These are phyloP conservation scores for Blastomyces parvus DNA, from an alignment of 2,329 filamentous ascomycete species.

Conservation along the genomic window DNA sequence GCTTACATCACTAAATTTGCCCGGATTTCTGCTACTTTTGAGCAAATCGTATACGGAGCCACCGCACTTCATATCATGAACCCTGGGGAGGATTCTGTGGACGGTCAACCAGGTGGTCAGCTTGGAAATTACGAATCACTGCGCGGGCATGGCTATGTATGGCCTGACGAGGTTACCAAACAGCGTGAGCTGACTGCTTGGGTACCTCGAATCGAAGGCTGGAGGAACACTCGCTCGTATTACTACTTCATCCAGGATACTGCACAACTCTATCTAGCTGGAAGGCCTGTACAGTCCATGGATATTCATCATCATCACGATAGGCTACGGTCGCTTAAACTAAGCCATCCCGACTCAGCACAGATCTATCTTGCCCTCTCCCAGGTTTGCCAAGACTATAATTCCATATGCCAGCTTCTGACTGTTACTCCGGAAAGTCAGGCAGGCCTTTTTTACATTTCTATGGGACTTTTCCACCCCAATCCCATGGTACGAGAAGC, in stretches of 20 bases:
- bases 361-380: slow-evolving; percentile 78
- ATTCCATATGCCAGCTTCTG: slow-evolving; percentile 75
- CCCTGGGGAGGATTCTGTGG: slow-evolving; percentile 51
- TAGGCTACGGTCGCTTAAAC: slow-evolving; percentile 70
- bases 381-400: slow-evolving; percentile 66
- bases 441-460: slow-evolving; percentile 82
- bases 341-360: slow-evolving; percentile 64
- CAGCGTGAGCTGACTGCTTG: slow-evolving; percentile 83
- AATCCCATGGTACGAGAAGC: slow-evolving; percentile 66
- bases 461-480: slow-evolving; percentile 84
- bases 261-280: slow-evolving; percentile 31
- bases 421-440: slow-evolving; percentile 76
- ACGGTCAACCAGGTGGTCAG: slow-evolving; percentile 29
- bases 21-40: slow-evolving; percentile 82
- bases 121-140: slow-evolving; percentile 38
- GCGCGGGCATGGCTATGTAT: slow-evolving; percentile 87
- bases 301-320: slow-evolving; percentile 91
- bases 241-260: slow-evolving; percentile 80
- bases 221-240: slow-evolving; percentile 91
- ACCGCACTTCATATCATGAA: slow-evolving; percentile 75
- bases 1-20: slow-evolving; percentile 94
- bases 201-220: slow-evolving; percentile 87
- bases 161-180: slow-evolving; percentile 73
- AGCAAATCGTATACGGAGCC: slow-evolving; percentile 89
- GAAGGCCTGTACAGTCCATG: slow-evolving; percentile 32